Conservation (phyloP, 2,329 filamentous ascomycete genomes). For the Cercospora janseana region DNA sequence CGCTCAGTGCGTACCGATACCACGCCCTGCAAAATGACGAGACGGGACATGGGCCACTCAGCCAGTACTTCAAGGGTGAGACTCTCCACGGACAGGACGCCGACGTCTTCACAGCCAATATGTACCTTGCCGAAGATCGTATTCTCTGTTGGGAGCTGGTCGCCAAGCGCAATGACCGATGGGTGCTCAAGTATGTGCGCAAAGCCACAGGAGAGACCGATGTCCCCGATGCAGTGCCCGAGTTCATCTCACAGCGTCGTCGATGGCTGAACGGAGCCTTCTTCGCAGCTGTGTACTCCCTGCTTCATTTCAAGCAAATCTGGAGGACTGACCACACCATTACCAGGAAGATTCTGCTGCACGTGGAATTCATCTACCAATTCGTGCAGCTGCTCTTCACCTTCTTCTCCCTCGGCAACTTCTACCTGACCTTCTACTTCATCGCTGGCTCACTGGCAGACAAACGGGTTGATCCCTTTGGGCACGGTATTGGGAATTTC, state of each 20-base stretch:
- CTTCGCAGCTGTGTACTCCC: constrained; percentile 95
- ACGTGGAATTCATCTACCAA: constrained; percentile 95
- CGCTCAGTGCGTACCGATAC: constrained; percentile 91
- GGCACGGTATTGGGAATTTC: constrained; percentile 76
- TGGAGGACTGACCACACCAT: constrained; percentile 91
- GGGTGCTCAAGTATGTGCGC: constrained; percentile 98
- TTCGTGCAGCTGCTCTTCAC: constrained; percentile 91
- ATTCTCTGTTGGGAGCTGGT: constrained; percentile 94
- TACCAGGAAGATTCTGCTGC: constrained; percentile 82
- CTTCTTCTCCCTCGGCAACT: constrained; percentile 95
- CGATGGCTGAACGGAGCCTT: constrained; percentile 98
- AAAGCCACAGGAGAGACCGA: constrained; percentile 95
- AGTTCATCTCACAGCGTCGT: constrained; percentile 94
- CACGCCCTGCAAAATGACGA: constrained; percentile 95
- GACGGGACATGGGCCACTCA: constrained; percentile 89
- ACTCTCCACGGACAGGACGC: constrained; percentile 94
- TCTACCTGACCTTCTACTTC: constrained; percentile 99
- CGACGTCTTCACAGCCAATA: constrained; percentile 96
- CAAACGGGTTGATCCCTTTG: constrained; percentile 79
- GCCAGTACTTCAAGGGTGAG: constrained; percentile 99
- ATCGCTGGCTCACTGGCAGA: constrained; percentile 87
- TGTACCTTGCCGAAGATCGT: constrained; percentile 87
- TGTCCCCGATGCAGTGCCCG: constrained; percentile 88
- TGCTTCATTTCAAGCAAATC: constrained; percentile 91
- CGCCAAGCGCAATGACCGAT: constrained; percentile 88